Evolutionary conservation across 2,329 filamentous ascomycete species (phyloP).

Genomic region (Diaporthe nobilis): DNA sequence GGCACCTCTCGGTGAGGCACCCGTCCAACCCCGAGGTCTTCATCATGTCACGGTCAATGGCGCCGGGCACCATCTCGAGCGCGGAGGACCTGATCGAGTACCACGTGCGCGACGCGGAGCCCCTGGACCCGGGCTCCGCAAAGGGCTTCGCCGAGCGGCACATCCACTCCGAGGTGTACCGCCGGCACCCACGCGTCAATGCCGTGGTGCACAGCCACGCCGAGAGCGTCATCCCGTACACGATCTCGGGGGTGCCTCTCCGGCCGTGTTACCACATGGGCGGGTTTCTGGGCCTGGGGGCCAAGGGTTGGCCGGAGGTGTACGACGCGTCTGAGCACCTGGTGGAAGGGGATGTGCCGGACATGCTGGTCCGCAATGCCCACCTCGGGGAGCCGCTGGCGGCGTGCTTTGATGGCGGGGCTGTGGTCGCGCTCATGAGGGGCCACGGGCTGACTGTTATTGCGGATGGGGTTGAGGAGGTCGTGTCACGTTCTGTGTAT

Average conservation of each 20-base stretch:
- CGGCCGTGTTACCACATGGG: constrained; percentile 59
- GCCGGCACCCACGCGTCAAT: constrained; percentile 54
- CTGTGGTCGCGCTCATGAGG: constrained; percentile 59
- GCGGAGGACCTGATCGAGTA: constrained; percentile 62
- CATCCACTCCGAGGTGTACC: constrained; percentile 63
- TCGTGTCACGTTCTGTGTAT: constrained; percentile 59
- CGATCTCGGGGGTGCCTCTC: constrained; percentile 56
- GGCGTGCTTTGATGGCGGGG: constrained; percentile 48
- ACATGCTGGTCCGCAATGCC: constrained; percentile 55
- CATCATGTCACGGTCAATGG: constrained; percentile 62
- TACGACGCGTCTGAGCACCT: constrained; percentile 52
- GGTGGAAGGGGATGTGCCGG: constrained; percentile 47
- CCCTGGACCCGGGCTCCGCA: constrained; percentile 55
- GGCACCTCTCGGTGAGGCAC: constrained; percentile 67
- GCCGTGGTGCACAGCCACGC: constrained; percentile 61
- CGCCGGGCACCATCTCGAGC: constrained; percentile 62
- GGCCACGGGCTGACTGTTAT: constrained; percentile 60
- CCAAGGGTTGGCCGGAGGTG: constrained; percentile 46
- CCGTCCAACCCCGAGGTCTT: constrained; percentile 60
- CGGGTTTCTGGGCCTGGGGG: constrained; percentile 56
- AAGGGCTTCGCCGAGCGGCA: constrained; percentile 59
- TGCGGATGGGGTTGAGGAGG: constrained; percentile 54
- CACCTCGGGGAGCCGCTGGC: constrained; percentile 54
- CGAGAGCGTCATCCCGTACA: constrained; percentile 58
- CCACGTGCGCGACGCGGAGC: constrained; percentile 55